Evolutionary conservation across 495 filamentous ascomycete genomes (phyloP).

Genomic region (Hyaloscypha hepaticicola): DNA sequence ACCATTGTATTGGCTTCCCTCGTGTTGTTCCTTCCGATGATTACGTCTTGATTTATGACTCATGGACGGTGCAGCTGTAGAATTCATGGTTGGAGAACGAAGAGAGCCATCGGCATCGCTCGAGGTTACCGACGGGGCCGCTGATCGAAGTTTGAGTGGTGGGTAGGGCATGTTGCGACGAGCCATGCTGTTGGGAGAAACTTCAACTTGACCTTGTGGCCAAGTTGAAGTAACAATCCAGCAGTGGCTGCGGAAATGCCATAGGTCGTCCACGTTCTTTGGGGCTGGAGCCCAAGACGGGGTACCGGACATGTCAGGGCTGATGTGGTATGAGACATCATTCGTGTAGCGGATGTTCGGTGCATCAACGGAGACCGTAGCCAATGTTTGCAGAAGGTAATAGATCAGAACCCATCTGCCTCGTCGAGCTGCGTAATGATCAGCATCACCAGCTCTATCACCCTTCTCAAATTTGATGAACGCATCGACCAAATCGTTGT

Average conservation of each 20-base stretch:
- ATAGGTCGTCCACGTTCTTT: constrained; percentile 45
- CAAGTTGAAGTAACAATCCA: constrained; percentile 48
- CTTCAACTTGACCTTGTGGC: constrained; percentile 25
- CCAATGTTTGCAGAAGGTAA: constrained; percentile 66
- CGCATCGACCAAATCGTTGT: constrained; percentile 55
- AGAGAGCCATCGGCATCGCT: constrained; percentile 10
- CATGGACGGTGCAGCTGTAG: neutral
- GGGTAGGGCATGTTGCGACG: neutral
- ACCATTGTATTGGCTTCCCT: neutral
- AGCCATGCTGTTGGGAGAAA: neutral
- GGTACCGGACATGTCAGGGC: constrained; percentile 53
- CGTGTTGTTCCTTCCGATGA: neutral
- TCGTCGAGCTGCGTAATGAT: constrained; percentile 58
- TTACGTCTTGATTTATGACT: neutral
- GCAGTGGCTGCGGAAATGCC: constrained; percentile 59
- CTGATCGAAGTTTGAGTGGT: neutral
- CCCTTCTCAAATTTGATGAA: constrained; percentile 64
- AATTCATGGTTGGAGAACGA: constrained; percentile 5
- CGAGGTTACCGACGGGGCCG: constrained; percentile 4
- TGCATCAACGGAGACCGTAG: constrained; percentile 64
- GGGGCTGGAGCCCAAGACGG: constrained; percentile 56
- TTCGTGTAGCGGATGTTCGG: constrained; percentile 58
- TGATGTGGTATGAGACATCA: constrained; percentile 64
- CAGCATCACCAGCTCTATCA: constrained; percentile 46
- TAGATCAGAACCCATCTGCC: constrained; percentile 76